Evolutionary conservation across 106 monocot species (phyloP), one percentile per base, ranked within the genome.

Genomic region (Ottelia alismoides): DNA sequence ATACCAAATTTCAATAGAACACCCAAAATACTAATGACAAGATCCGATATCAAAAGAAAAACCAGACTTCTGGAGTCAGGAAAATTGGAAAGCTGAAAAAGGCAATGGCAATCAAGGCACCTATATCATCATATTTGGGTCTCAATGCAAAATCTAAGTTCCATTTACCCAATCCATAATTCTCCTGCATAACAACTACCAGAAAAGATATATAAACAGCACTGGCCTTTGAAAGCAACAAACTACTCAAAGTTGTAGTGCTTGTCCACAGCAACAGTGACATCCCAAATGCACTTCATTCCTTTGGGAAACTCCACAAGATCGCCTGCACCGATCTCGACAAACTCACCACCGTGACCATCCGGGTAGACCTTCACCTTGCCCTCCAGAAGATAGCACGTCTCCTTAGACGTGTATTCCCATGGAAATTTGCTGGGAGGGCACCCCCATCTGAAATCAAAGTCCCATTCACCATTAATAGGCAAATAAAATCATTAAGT

Each of bases 201-300:
- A n/a, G n/a, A n/a, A n/a, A n/a, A n/a, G n/a, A n/a, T n/a, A n/a
- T n/a, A n/a, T n/a, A n/a, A n/a, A n/a, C n/a, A n/a, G n/a, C n/a
- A n/a, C n/a, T n/a, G n/a, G n/a, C n/a, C n/a, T n/a, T n/a, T n/a
- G n/a, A n/a, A n/a, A n/a, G n/a, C n/a, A n/a, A n/a, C n/a, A n/a
- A n/a, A n/a, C n/a, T 30, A 56, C 56, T 56, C 46, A 25, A 48
- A 47, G 27, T 61, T 48, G 28, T 61, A 61, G 60, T 61, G 60
- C 48, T 61, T 61, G 60, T 61, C 60, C 26, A 61, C 60, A 18
- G 60, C 27, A 1, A 48, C 47, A 17, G 25, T 26, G 25, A 61
- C 60, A 61, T 61, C 60, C 60, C 60, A 61, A 18, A 48, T 61
- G 60, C 60, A 61, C 48, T 61, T 61, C 60, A 61, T 61, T 0